Conservation (phyloP, 2,329 filamentous ascomycete species). For the Pseudocercospora pini-densiflorae region DNA sequence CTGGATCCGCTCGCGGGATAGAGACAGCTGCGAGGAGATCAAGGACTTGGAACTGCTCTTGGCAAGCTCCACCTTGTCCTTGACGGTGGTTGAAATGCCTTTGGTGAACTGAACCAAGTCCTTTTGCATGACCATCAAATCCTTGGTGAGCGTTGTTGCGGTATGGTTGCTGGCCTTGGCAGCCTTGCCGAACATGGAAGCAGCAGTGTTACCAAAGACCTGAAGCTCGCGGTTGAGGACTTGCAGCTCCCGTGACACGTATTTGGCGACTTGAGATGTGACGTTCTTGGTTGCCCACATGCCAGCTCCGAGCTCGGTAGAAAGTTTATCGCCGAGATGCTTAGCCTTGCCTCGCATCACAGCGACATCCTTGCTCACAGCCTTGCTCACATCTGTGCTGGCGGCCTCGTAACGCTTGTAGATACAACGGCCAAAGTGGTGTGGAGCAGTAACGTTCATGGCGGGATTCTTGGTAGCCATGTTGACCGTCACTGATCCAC, state of each 20-base stretch:
- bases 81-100: slow-evolving; percentile 24
- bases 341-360: slow-evolving; percentile 31
- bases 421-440: slow-evolving; percentile 31
- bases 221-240: slow-evolving; percentile 29
- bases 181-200: slow-evolving; percentile 24
- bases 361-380: slow-evolving; percentile 35
- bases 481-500: slow-evolving; percentile 32
- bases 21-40: slow-evolving; percentile 16
- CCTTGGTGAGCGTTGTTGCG: slow-evolving; percentile 21
- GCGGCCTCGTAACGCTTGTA: slow-evolving; percentile 32
- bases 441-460: slow-evolving; percentile 27
- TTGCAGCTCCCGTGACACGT: slow-evolving; percentile 32
- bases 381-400: slow-evolving; percentile 34
- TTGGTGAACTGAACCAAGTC: slow-evolving; percentile 27
- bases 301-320: slow-evolving; percentile 31
- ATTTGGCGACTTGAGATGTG: slow-evolving; percentile 33
- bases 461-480: slow-evolving; percentile 30
- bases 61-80: slow-evolving; percentile 18
- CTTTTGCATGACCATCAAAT: slow-evolving; percentile 24
- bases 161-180: slow-evolving; percentile 24
- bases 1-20: slow-evolving; percentile 23
- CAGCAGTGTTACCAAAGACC: slow-evolving; percentile 30
- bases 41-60: slow-evolving; percentile 24
- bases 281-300: slow-evolving; percentile 36
- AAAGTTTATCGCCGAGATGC: slow-evolving; percentile 29